phyloP scores from a whole-genome alignment of 1,284 basidiomycete species.

The Irpex sp. region DNA sequence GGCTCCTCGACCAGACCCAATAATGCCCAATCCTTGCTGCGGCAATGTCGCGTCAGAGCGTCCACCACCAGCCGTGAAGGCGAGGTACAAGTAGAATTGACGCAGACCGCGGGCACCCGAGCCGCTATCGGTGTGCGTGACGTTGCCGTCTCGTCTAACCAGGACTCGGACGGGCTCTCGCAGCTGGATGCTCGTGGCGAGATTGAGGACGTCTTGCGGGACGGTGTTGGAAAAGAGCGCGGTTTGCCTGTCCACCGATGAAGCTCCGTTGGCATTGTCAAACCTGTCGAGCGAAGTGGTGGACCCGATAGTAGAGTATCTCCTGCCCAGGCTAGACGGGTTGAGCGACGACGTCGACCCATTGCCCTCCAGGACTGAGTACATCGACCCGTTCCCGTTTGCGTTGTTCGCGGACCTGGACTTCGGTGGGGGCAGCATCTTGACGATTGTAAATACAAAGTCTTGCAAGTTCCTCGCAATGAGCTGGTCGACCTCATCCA shows the following conservation, averaged over 20 bases:
- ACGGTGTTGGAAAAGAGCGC: constrained; percentile 95
- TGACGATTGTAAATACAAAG: constrained; percentile 89
- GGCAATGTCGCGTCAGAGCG: constrained; percentile 59
- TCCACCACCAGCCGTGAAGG: constrained; percentile 77
- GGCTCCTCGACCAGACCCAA: constrained; percentile 79
- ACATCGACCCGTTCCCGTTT: constrained; percentile 32
- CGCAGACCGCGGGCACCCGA: constrained; percentile 81
- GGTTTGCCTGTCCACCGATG: constrained; percentile 77
- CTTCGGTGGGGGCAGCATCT: constrained; percentile 83
- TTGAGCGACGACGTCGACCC: constrained; percentile 32
- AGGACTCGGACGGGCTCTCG: constrained; percentile 95
- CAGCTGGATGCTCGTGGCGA: constrained; percentile 84
- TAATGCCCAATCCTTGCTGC: constrained; percentile 77
- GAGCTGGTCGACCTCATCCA: constrained; percentile 97
- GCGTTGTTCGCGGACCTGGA: constrained; percentile 49
- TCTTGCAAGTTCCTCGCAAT: constrained; percentile 97
- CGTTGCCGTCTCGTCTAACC: constrained; percentile 91
- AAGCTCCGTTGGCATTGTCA: constrained; percentile 20
- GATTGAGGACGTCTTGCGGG: constrained; percentile 90
- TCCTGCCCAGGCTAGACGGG: constrained; percentile 50
- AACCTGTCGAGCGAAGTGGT: constrained; percentile 33
- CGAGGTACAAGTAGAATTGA: constrained; percentile 91
- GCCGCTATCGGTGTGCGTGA: constrained; percentile 64
- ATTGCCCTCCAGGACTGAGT: constrained; percentile 52
- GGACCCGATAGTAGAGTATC: constrained; percentile 55